These are phyloP conservation scores for Syzygium oleosum DNA, from an alignment of 345 rosid species.

Conservation along the genomic window DNA sequence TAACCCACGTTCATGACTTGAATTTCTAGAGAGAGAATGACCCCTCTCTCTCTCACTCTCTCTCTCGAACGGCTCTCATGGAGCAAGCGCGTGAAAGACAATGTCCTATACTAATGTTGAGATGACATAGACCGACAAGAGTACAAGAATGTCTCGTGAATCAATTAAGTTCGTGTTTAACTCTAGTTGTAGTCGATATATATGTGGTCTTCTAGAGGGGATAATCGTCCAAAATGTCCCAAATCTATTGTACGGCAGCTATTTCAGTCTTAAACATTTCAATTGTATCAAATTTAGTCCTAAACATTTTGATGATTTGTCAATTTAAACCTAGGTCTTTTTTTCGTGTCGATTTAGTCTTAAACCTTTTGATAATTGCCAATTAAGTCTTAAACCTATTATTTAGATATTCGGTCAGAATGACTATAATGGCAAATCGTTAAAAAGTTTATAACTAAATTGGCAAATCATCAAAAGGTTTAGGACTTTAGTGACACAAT, in stretches of 20 bases:
- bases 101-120: not conserved
- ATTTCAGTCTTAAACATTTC: rapidly evolving
- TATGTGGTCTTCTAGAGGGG: too few relatives aligned
- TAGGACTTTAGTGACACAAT: too few relatives aligned
- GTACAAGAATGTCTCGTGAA: not conserved
- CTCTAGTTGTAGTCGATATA: too few relatives aligned
- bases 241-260: too few relatives aligned
- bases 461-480: too few relatives aligned
- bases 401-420: not conserved
- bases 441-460: too few relatives aligned
- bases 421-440: too few relatives aligned
- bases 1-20: not conserved
- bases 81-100: not conserved
- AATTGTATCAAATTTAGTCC: rapidly evolving
- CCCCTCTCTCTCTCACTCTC: not conserved
- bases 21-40: not conserved
- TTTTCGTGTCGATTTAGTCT: too few relatives aligned
- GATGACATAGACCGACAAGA: not conserved
- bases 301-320: rapidly evolving
- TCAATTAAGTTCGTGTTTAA: too few relatives aligned
- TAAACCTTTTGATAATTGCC: too few relatives aligned
- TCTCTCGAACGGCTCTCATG: not conserved
- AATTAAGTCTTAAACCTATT: too few relatives aligned
- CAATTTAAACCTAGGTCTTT: rapidly evolving
- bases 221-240: too few relatives aligned